Evolutionary conservation across 129 eudicot species (phyloP), one percentile per base, ranked within the genome.

Genomic region (Flaveria linearis): DNA sequence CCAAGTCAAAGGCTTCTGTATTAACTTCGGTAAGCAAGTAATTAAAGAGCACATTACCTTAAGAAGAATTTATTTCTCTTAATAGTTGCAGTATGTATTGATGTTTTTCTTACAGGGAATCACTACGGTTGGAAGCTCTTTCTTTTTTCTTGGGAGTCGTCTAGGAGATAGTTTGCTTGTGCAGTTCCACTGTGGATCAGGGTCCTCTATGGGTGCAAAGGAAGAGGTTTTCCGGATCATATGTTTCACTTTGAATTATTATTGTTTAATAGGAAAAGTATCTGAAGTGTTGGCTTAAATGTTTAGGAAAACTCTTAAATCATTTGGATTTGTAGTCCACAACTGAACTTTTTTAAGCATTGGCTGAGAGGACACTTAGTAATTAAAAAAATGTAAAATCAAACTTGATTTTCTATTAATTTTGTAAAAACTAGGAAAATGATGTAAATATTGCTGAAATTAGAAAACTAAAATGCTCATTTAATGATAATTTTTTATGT

Each of bases 111-210:
- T 78, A 28, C 78, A 95, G 99, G 96, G 82, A 49, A 85, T 95
- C 22, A 84, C 99, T 26, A 91, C 94, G 10, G 74, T 95, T 46
- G 99, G 99, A 78, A 86, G 82, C 78, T 89, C 99, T 36, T 82
- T 95, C 62, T 95, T 95, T 82, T 95, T 95, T 85, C 58, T 95
- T 84, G 97, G 89, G 63, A 95, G 99, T 88, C 94, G 99, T 58
- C 75, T 95, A 83, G 99, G 99, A 75, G 99, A 95, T 84, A 91
- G 99, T 85, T 81, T 95, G 74, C 92, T 95, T 43, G 99, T 95
- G 79, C 99, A 95, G 81, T 95, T 87, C 61, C 73, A 89, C 17
- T 84, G 92, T 82, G 97, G 96, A 66, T 83, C 77, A 18, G 90
- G 87, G 62, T 84, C 86, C 18, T 57, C 96, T 17, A 75, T 71